Base-by-base conservation (phyloP, 2,329 filamentous ascomycete genomes). In the Drechslerella stenobrocha region DNA sequence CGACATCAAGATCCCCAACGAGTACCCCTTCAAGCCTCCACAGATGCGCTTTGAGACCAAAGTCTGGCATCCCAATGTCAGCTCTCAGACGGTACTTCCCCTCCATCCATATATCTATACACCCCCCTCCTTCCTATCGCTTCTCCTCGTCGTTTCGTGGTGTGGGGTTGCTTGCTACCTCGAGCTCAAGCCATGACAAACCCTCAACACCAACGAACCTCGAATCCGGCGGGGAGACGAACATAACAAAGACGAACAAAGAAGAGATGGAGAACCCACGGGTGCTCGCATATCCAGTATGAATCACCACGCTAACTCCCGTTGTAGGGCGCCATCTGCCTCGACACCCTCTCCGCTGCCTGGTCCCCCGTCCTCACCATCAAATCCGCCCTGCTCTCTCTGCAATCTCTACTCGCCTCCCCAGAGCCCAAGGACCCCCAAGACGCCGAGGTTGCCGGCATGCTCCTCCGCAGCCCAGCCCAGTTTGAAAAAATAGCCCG, bases 341-440 rank as follows among this genome's bases (percentile, higher is more conserved):
- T 98, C 56, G 93, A 98, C 75, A 97, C 91, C 0, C 83, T 98
- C 13, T 87, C 88, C 7, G 83, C 83, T 9, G 90, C 88, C 72
- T 98, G 93, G 93, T 96, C 92, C 3, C 93, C 93, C 0, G 91
- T 98, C 22, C 83, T 96, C 69, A 98, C 92, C 11, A 92, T 98
- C 77, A 97, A 96, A 79, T 95, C 90, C 18, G 90, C 92, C 34
- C 84, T 98, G 45, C 85, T 98, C 64, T 96, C 91, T 24, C 82
- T 98, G 28, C 91, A 96, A 76, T 92, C 91, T 72, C 84, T 98
- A 15, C 88, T 98, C 74, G 90, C 90, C 78, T 89, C 87, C 15
- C 93, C 93, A 2, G 95, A 98, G 76, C 92, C 93, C 0, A 95
- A 92, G 73, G 93, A 98, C 72, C 93, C 93, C 0, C 93, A 98